phyloP scores from a whole-genome alignment of 352 stramenopile species.

The Phytophthora litchii region DNA sequence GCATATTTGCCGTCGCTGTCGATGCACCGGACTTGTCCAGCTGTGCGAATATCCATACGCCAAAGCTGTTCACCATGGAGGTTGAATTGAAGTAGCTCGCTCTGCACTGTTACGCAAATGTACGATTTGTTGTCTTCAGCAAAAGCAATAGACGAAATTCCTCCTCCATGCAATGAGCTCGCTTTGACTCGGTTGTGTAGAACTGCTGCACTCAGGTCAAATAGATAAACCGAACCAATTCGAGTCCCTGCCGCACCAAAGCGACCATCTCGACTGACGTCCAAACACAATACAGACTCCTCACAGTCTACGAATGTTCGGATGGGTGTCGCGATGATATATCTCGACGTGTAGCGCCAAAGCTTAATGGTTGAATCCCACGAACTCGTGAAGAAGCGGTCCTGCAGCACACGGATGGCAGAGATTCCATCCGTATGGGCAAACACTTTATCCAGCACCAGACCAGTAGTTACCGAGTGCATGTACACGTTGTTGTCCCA shows the following conservation, averaged over 20 bases:
- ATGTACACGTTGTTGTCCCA: constrained; percentile 85
- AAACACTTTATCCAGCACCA: constrained; percentile 63
- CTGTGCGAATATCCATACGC: constrained; percentile 51
- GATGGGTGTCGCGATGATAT: constrained; percentile 55
- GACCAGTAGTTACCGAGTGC: constrained; percentile 60
- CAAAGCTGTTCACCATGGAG: constrained; percentile 53
- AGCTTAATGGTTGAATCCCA: constrained; percentile 82
- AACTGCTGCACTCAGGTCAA: constrained; percentile 35
- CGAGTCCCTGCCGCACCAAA: constrained; percentile 58
- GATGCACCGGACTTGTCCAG: constrained; percentile 69
- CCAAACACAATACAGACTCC: constrained; percentile 70
- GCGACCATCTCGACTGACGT: constrained; percentile 58
- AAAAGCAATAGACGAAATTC: constrained; percentile 66
- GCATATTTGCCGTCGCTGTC: constrained; percentile 77
- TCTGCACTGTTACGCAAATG: constrained; percentile 74
- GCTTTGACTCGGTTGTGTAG: constrained; percentile 44
- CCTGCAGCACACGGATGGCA: constrained; percentile 61
- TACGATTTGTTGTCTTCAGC: constrained; percentile 54
- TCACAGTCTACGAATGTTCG: constrained; percentile 66
- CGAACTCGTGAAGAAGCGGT: constrained; percentile 73
- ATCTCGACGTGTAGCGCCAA: constrained; percentile 68
- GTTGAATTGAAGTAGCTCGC: constrained; percentile 69
- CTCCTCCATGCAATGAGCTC: constrained; percentile 36
- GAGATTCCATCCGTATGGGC: constrained; percentile 77
- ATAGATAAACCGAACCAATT: constrained; percentile 65